These are phyloP conservation scores for Mycosphaerella arachidis DNA, from an alignment of 2,329 filamentous ascomycete genomes.

Conservation along the genomic window DNA sequence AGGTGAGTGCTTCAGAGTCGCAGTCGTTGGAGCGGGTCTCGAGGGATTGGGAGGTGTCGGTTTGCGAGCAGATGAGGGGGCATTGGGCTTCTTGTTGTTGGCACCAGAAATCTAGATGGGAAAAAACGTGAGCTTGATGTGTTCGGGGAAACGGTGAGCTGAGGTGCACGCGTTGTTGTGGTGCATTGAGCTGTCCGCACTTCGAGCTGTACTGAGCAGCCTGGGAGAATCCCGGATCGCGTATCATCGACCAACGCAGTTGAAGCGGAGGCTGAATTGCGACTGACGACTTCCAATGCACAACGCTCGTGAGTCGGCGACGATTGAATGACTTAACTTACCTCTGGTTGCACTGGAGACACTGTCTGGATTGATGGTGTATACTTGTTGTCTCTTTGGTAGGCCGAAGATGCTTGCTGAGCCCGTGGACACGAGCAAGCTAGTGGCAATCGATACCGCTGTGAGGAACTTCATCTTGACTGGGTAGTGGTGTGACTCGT, in stretches of 20 bases:
- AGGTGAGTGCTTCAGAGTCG: conserved; percentile 61
- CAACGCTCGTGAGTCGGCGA: background rate
- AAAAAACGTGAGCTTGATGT: background rate
- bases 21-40: conserved; percentile 59
- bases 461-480: conserved; percentile 43
- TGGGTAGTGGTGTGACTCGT: conserved; percentile 1
- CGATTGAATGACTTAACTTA: conserved; percentile 11
- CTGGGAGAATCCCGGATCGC: no score
- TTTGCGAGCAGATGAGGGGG: conserved; percentile 68
- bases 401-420: conserved; percentile 49
- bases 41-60: conserved; percentile 40
- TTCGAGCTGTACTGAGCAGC: background rate
- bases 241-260: background rate
- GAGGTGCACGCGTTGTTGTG: background rate
- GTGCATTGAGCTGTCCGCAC: no score
- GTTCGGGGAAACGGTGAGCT: background rate
- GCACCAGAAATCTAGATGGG: conserved; percentile 54
- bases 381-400: conserved; percentile 56
- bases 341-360: conserved; percentile 45
- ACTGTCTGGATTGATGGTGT: conserved; percentile 58
- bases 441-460: conserved; percentile 45
- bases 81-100: conserved; percentile 58
- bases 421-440: conserved; percentile 50
- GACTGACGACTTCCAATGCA: background rate
- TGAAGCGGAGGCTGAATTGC: background rate